Evolutionary conservation across 2,329 filamentous ascomycete genomes (phyloP), one percentile per base, ranked within the genome.

Genomic region (Colletotrichum sp.): DNA sequence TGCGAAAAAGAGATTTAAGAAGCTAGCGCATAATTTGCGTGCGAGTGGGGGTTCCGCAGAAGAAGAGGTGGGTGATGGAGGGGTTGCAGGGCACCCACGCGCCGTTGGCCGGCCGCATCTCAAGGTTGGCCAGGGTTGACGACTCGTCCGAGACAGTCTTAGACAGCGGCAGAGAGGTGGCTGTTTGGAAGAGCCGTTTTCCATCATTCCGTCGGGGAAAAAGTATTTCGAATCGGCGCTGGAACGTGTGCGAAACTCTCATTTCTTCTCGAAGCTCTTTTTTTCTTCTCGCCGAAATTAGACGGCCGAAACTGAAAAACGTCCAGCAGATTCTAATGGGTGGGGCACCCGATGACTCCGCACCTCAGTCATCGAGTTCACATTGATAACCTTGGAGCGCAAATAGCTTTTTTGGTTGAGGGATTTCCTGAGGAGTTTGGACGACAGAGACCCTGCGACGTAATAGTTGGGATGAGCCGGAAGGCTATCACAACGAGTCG

Each of bases 291-390:
- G 34, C 24, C 7, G 21, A 61, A 38, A 55, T 55, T 24, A 33
- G 34, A 24, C 11, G 27, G 67, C 38, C 36, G 55, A n/a, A 13
- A 13, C n/a, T 31, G 29, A n/a, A 33, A 7, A 57, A 54, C 21
- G 38, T 74, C 72, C 66, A 24, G 68, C 31, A 67, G 34, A 27
- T 72, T 72, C 72, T 36, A 59, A 51, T 31, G 51, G 54, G 69
- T 74, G 72, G 72, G 68, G 55, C 72, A n/a, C 8, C 16, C 61
- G 43, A 72, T 74, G 68, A 67, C 68, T 74, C 68, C 57, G 70
- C 51, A 66, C 18, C 33, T 24, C 31, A 13, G 13, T n/a, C 34
- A 6, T 38, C 4, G 5, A 43, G 65, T 24, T 31, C 16, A 27
- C 51, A 29, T 29, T 36, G 29, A n/a, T 12, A 31, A 38, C 24